A percentile compares a stretch with the other conserved stretches of the same genome.
These are phyloP conservation scores for Colletotrichum sp. DNA, from an alignment of 2,329 filamentous ascomycete genomes.

Conservation along the genomic window DNA sequence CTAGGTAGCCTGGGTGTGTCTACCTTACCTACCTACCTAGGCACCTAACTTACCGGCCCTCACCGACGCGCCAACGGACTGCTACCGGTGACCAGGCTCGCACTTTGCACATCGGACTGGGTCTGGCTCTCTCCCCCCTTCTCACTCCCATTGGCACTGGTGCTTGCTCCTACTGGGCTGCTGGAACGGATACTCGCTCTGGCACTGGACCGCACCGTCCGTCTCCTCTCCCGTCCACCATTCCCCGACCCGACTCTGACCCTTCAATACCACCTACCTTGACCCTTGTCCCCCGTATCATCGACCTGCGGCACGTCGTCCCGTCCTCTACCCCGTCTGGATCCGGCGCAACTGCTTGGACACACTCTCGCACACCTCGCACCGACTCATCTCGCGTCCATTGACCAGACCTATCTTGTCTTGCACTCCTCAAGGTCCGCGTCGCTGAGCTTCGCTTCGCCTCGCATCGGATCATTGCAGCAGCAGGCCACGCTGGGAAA, in stretches of 20 bases:
- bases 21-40: not conserved
- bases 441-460: slow-evolving; percentile 6
- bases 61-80: not conserved
- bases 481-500: slow-evolving; percentile 17
- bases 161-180: not conserved
- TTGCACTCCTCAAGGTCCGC: not conserved
- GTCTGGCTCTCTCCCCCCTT: not conserved
- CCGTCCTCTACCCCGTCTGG: slow-evolving; percentile 18
- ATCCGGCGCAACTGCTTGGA: slow-evolving; percentile 15
- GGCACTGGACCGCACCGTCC: not conserved
- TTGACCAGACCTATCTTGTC: slow-evolving; percentile 13
- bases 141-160: not conserved
- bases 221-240: not conserved
- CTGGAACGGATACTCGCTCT: not conserved
- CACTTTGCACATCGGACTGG: not conserved
- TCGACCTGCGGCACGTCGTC: slow-evolving; percentile 21
- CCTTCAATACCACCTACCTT: slow-evolving; percentile 18
- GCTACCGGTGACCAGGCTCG: not conserved
- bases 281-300: slow-evolving; percentile 21
- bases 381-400: slow-evolving; percentile 16
- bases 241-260: not conserved
- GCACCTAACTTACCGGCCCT: not conserved
- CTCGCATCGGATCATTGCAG: slow-evolving; percentile 14
- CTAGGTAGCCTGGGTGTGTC: not conserved
- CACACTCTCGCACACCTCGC: slow-evolving; percentile 1